Conservation (phyloP, 192 early-diverging fungal genomes). For the Backusella psychrophila region DNA sequence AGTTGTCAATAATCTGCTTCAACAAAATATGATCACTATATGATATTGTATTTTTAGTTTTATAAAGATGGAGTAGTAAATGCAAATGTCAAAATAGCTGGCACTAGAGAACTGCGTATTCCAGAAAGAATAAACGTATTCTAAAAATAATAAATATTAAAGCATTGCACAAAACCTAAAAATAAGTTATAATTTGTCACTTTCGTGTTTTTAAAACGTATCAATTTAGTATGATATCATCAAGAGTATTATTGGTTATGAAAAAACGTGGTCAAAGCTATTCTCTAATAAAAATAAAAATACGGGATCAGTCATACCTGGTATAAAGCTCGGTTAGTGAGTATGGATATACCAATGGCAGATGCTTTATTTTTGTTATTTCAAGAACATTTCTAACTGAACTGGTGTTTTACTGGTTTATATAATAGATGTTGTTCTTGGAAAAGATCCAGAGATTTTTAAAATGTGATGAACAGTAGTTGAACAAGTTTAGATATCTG, state of each 20-base stretch:
- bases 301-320: neutral
- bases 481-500: neutral
- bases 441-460: neutral
- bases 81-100: neutral
- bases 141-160: neutral
- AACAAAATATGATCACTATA: neutral
- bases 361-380: neutral
- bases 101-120: too few species aligned
- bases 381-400: neutral
- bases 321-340: neutral
- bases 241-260: neutral
- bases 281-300: neutral
- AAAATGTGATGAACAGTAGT: neutral
- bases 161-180: neutral
- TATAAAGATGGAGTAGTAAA: too few species aligned
- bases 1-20: neutral
- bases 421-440: neutral
- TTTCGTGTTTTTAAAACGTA: neutral
- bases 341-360: neutral
- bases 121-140: neutral
- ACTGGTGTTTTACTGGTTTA: neutral
- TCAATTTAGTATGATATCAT: neutral
- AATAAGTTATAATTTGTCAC: neutral
- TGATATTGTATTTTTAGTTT: too few species aligned
- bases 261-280: neutral